Conservation (phyloP, 768 basidiomycete genomes). For the Butyriboletus loyo region DNA sequence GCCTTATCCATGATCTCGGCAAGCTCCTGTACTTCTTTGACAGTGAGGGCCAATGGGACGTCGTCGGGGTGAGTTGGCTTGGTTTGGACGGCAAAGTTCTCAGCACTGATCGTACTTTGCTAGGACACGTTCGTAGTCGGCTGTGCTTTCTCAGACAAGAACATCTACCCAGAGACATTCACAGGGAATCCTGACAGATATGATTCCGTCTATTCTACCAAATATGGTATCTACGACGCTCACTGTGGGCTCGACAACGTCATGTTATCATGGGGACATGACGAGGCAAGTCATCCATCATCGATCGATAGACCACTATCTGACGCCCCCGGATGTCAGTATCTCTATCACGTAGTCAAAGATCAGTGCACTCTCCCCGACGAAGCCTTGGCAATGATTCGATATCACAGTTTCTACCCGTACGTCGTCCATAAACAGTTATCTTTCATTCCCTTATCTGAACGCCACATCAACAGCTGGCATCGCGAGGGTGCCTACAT, state of each 20-base stretch:
- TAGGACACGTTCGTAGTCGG: conserved; percentile 80
- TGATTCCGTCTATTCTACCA: conserved; percentile 65
- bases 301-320: not conserved
- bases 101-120: conserved; percentile 3
- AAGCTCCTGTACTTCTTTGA: conserved; percentile 84
- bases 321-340: conserved; percentile 41
- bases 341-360: conserved; percentile 80
- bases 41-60: conserved; percentile 91
- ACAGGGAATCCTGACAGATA: conserved; percentile 64
- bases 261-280: conserved; percentile 90
- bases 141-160: conserved; percentile 81
- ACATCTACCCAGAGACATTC: conserved; percentile 79
- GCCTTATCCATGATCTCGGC: conserved; percentile 86
- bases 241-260: conserved; percentile 83
- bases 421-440: conserved; percentile 29
- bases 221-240: conserved; percentile 72
- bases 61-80: conserved; percentile 67
- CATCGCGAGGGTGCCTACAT: conserved; percentile 84
- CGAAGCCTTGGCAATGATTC: conserved; percentile 87
- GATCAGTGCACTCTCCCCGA: conserved; percentile 77
- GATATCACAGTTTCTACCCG: conserved; percentile 94
- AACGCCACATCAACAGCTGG: conserved; percentile 47
- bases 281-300: conserved; percentile 59
- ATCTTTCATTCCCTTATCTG: not conserved
- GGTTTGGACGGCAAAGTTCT: not conserved